A percentile compares a stretch with the other conserved stretches of the same genome.
phyloP scores from a whole-genome alignment of 257 asterid genomes.

The Jasminum sambac region DNA sequence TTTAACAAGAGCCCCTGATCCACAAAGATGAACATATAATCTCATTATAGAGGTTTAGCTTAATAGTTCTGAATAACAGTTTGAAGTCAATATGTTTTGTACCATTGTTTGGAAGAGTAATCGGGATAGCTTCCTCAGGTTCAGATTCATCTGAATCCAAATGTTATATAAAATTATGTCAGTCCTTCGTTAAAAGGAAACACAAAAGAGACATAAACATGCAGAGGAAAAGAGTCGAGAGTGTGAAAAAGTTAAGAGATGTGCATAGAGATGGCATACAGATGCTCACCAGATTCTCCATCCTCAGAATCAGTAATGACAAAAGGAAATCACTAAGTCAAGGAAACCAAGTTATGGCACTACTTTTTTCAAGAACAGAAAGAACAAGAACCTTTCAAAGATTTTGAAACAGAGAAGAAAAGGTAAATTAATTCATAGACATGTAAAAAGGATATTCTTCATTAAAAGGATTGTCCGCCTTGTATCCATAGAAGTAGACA shows the following conservation, averaged over 20 bases:
- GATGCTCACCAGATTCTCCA: conserved; percentile 44
- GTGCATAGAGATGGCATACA: background rate
- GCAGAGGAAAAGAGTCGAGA: background rate
- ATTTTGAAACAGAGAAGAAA: background rate
- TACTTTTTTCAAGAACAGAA: background rate
- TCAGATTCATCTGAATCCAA: conserved; percentile 57
- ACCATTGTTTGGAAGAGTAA: conserved; percentile 50
- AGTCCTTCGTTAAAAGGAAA: background rate
- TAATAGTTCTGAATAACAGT: background rate
- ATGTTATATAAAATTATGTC: conserved; percentile 7
- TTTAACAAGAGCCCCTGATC: conserved; percentile 44
- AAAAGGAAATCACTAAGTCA: conserved; percentile 36
- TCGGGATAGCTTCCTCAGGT: conserved; percentile 54
- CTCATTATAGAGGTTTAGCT: background rate
- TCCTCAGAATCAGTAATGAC: conserved; percentile 33
- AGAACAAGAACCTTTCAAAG: background rate
- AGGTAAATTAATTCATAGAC: background rate
- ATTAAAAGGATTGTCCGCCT: conserved; percentile 46
- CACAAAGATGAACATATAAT: conserved; percentile 14
- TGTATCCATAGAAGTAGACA: conserved; percentile 71
- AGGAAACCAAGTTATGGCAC: conserved; percentile 32
- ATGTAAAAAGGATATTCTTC: conserved; percentile 64
- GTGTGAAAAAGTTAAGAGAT: background rate
- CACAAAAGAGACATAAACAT: background rate
- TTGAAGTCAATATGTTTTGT: background rate